Evolutionary conservation across 2,329 filamentous ascomycete species (phyloP), one percentile per base, ranked within the genome.

Genomic region (Ophiocordyceps camponoti-rufipedis): DNA sequence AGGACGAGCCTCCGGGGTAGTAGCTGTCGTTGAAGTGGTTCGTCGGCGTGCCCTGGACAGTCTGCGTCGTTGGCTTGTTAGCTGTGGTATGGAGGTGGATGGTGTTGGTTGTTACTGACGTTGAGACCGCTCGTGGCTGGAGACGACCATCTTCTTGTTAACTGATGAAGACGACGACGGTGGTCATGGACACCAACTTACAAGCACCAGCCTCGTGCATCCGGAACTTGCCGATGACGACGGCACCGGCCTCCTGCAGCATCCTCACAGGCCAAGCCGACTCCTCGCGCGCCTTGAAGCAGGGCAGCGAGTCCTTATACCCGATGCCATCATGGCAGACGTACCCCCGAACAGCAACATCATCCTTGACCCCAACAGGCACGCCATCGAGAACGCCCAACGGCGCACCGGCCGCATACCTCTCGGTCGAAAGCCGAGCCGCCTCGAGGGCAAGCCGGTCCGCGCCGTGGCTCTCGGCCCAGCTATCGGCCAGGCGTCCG

Each of bases 41-140:
- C 16, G 75, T 69, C 0, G 85, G 82, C 0, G 84, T 86, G 35
- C 85, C 85, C 56, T 75, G 80, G 38, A 68, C 70, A 6, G 78
- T 74, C 67, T 67, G 28, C 23, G 23, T 12, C 6, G 7, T 16
- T 16, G 32, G 1, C 9, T n/a, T 16, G 35, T 16, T 39, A 39
- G 35, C 35, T 18, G 6, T 5, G 18, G 8, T 16, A 11, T 39
- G 9, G 7, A 10, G n/a, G 35, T 8, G 16, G 35, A 42, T 12
- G n/a, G 10, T 32, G 28, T 7, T n/a, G n/a, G n/a, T n/a, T n/a
- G 9, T 28, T 28, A 52, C 65, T 53, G 51, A 70, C 67, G 55
- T 94, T 94, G 59, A 86, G 86, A 51, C 87, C 87, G n/a, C 74
- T 87, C 0, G 82, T 85, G 55, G 91, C 82, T 68, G 6, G 4